Percentiles rank a stretch among this genome's conserved stretches.
Evolutionary conservation across 2,329 filamentous ascomycete species (phyloP).

Genomic region (Exutisphaerella laricina): DNA sequence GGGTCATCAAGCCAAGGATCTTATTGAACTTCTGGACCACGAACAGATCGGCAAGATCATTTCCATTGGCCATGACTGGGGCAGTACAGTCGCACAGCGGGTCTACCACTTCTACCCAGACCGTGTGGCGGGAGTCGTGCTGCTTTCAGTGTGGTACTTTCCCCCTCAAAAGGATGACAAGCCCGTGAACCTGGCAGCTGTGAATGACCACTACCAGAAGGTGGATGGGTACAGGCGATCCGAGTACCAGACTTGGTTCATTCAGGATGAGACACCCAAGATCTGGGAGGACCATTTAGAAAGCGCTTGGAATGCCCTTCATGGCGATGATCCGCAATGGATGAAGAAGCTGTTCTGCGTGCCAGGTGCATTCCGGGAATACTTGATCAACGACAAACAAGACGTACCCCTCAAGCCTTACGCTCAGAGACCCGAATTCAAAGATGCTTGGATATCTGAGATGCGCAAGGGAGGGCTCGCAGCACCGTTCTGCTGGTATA

Average conservation of each 20-base stretch:
- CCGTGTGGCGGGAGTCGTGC: conserved; percentile 37
- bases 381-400: conserved; percentile 14
- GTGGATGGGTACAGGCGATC: conserved; percentile 34
- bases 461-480: conserved; percentile 31
- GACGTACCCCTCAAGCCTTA: conserved; percentile 29
- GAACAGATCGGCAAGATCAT: conserved; percentile 23
- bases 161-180: conserved; percentile 31
- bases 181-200: conserved; percentile 30
- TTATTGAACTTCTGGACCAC: conserved; percentile 37
- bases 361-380: conserved; percentile 32
- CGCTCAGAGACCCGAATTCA: conserved; percentile 28
- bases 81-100: conserved; percentile 37
- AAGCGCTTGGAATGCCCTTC: conserved; percentile 13
- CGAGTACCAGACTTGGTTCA: conserved; percentile 44
- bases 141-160: conserved; percentile 40
- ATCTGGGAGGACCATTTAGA: conserved; percentile 16
- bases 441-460: conserved; percentile 32
- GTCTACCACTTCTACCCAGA: conserved; percentile 39
- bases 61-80: conserved; percentile 19
- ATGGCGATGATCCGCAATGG: conserved; percentile 13
- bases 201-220: conserved; percentile 31
- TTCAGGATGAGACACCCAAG: conserved; percentile 15
- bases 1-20: conserved; percentile 33
- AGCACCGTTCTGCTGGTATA: conserved; percentile 35
- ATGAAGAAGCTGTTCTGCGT: conserved; percentile 35